Evolutionary conservation across 2,329 filamentous ascomycete genomes (phyloP), one percentile per base, ranked within the genome.

Genomic region (Pleurostoma richardsiae): DNA sequence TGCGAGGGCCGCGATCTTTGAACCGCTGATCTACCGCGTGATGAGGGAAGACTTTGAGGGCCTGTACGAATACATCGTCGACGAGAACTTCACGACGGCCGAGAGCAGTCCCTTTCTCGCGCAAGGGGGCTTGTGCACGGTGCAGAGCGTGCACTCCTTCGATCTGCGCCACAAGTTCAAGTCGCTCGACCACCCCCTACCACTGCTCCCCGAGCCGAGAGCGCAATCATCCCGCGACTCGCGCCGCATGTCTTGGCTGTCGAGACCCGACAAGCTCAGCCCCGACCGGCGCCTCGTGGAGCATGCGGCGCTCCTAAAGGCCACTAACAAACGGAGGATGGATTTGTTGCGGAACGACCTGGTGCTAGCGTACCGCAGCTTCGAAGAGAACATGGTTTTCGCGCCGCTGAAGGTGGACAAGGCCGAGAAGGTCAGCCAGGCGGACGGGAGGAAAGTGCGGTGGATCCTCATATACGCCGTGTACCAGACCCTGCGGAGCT

Each of bases 391-490:
- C 5, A 73, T 71, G 6, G 61, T 77, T 26, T 64, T 73, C 42
- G 64, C 66, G 1, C 71, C 76, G 2, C 67, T 70, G 26, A 82
- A 77, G 50, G 67, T 69, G 1, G 79, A 85, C 48, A 80, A 79
- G 47, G 49, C 62, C 5, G 78, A 82, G 33, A 82, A 79, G 56
- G 60, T 85, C 1, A 76, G 78, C 0, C 66, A 81, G 8, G 70
- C 76, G 6, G 88, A 92, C 52, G 86, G 81, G 2, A 80, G 88
- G 39, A 91, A 90, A 62, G 78, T 90, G 11, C 76, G 88, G 38
- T 94, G 88, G 88, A 79, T 91, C 30, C 60, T 91, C 33, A 76
- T 92, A 5, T 92, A 92, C 56, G 77, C 82, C 19, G 76, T 82
- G 4, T 76, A 89, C 47, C 88, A 94, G 60, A 83, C 82, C n/a